Percentiles rank a stretch among this genome's conserved stretches.
phyloP scores from a whole-genome alignment of 306 rosid species.

The Medicago ruthenica region DNA sequence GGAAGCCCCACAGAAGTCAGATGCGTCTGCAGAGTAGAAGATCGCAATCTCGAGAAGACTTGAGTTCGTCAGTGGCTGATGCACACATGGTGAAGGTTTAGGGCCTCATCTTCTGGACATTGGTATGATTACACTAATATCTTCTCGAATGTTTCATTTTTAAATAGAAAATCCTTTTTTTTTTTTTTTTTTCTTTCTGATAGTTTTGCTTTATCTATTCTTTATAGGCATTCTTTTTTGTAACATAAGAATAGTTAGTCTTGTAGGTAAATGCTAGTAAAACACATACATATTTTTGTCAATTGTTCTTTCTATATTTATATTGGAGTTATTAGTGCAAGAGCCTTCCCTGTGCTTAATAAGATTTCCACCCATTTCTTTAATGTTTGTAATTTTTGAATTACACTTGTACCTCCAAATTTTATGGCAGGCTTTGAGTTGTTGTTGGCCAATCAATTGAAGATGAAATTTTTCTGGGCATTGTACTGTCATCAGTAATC shows the following conservation, averaged over 20 bases:
- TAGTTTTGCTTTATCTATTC: constrained; percentile 43
- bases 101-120: constrained; percentile 48
- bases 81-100: constrained; percentile 76
- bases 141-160: constrained; percentile 38
- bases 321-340: constrained; percentile 23
- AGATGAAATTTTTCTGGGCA: constrained; percentile 19
- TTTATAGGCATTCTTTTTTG: constrained; percentile 57
- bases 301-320: constrained; percentile 35
- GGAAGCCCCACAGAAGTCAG: constrained; percentile 88
- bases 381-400: constrained; percentile 22
- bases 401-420: constrained; percentile 29
- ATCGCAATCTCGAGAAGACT: constrained; percentile 98
- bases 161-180: constrained; percentile 19
- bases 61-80: constrained; percentile 74
- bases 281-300: constrained; percentile 36
- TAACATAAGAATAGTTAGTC: constrained; percentile 48
- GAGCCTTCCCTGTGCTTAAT: constrained; percentile 27
- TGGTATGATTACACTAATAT: constrained; percentile 54
- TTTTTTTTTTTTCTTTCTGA: neutral
- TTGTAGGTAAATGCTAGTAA: constrained; percentile 45
- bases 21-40: constrained; percentile 97
- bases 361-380: constrained; percentile 35
- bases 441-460: constrained; percentile 32
- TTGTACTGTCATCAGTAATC: constrained; percentile 24
- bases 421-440: constrained; percentile 20